Evolutionary conservation across 352 stramenopile species (phyloP), one percentile per base, ranked within the genome.

Genomic region (Discostella stelligera): DNA sequence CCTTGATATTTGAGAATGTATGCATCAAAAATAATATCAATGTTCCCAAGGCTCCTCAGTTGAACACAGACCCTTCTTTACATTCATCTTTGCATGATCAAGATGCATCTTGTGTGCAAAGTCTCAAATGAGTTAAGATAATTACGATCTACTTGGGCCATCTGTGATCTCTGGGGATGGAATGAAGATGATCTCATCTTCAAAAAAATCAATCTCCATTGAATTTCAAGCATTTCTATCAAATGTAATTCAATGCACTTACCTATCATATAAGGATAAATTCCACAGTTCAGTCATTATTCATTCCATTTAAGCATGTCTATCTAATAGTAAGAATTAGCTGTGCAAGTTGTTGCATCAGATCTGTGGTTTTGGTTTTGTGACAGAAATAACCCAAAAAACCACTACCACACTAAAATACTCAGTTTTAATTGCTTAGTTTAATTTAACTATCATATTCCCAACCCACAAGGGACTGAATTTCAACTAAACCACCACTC

Each of bases 1-100:
- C n/a, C n/a, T n/a, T 71, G 41, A 58, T 49, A 0, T 80, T 74
- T 71, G 66, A 74, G 37, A 74, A 75, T 66, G 72, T 80, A 13
- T 80, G 72, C 66, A 32, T 80, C 0, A 80, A 58, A 21, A 80
- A 73, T 13, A 74, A 80, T 61, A 55, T 80, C 44, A 59, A 80
- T 66, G 56, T 20, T n/a, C 61, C 63, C 9, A 66, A 68, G 25
- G 7, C 49, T 25, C 71, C 71, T 14, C n/a, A 37, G 8, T n/a
- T 46, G 41, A 65, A 80, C 54, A 71, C 64, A 41, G n/a, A n/a
- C n/a, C n/a, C n/a, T n/a, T n/a, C n/a, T n/a, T n/a, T n/a, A n/a
- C n/a, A n/a, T n/a, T n/a, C n/a, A n/a, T n/a, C n/a, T n/a, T n/a
- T n/a, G n/a, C n/a, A n/a, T n/a, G n/a, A n/a, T n/a, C n/a, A n/a